Conservation (phyloP, 192 early-diverging fungal species). For the Backusella tuberculispora region DNA sequence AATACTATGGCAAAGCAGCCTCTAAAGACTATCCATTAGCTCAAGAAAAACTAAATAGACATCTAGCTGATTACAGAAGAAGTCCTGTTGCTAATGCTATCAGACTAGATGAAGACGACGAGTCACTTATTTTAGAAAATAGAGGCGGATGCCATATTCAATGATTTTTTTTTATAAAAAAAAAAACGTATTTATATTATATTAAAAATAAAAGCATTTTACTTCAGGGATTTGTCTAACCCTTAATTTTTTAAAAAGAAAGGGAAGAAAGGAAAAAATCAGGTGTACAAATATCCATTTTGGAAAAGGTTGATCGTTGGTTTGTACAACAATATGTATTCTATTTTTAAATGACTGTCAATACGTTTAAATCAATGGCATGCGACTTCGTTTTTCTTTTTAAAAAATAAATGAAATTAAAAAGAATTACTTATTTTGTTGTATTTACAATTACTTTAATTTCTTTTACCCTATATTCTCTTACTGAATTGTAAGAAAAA, state of each 20-base stretch:
- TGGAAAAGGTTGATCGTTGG: slow-evolving; percentile 9
- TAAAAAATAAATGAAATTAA: neutral
- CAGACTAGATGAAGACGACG: slow-evolving; percentile 1
- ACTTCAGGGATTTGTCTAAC: neutral
- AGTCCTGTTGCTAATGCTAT: neutral
- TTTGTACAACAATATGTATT: neutral
- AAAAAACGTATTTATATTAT: neutral
- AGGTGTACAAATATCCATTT: neutral
- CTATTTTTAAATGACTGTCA: slow-evolving; percentile 5
- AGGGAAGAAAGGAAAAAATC: neutral
- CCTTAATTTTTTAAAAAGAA: neutral
- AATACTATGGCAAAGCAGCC: slow-evolving; percentile 42
- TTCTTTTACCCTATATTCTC: neutral
- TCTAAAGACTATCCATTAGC: slow-evolving; percentile 40
- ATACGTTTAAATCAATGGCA: neutral
- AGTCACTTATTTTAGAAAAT: slow-evolving; percentile 1
- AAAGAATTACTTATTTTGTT: too few relatives aligned
- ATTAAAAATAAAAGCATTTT: neutral
- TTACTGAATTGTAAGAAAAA: neutral
- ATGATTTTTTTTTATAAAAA: slow-evolving; percentile 4
- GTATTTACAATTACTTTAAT: too few relatives aligned
- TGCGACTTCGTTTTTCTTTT: neutral
- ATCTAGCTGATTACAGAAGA: slow-evolving; percentile 7
- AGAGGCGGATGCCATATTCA: neutral
- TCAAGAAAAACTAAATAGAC: slow-evolving; percentile 35